Base-by-base conservation (phyloP, 441 rosid genomes). In the Mallotus repandus region DNA sequence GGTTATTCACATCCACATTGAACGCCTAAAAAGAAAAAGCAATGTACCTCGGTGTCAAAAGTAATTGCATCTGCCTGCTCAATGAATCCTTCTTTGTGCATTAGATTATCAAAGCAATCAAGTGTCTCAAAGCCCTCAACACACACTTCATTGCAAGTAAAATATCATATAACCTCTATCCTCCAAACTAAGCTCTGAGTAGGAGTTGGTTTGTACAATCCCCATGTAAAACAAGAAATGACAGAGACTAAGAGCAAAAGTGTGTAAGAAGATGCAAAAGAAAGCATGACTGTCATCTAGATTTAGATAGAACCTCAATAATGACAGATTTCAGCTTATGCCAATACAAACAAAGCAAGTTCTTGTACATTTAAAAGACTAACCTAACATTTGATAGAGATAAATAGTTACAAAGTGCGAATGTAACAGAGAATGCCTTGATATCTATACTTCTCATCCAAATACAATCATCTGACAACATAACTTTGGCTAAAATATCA, bases 11-110 rank as follows among this genome's bases (percentile, higher is more conserved):
- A 48, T 62, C 6, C 11, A 59, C 29, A 55, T 21, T 60, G 38
- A 57, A 56, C 7, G 0, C 41, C 41, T 38, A 38, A 69, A 18
- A 16, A 32, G 9, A 67, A 25, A 12, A 75, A 54, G 32, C 69
- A 29, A 19, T 76, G 49, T 81, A 93, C 99, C 88, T 91, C 97
- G 22, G 89, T 82, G 82, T 96, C 98, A 65, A 96, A 96, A 55
- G 97, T 91, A 79, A 96, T 91, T 38, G 99, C 99, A 82, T 93
- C 98, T 29, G 96, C 98, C 81, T 91, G 98, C 78, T 96, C 99
- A 5, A 97, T 96, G 81, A 88, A 89, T 29, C 98, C 89, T 83
- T 91, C 91, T 85, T 82, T 91, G 65, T 76, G 81, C 86, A 86
- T 85, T 59, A 89, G 81, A 85, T 89, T 96, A 83, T 96, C 98